Base-by-base conservation (phyloP, 1,284 basidiomycete species). In the Mrakiaceae sp. region DNA sequence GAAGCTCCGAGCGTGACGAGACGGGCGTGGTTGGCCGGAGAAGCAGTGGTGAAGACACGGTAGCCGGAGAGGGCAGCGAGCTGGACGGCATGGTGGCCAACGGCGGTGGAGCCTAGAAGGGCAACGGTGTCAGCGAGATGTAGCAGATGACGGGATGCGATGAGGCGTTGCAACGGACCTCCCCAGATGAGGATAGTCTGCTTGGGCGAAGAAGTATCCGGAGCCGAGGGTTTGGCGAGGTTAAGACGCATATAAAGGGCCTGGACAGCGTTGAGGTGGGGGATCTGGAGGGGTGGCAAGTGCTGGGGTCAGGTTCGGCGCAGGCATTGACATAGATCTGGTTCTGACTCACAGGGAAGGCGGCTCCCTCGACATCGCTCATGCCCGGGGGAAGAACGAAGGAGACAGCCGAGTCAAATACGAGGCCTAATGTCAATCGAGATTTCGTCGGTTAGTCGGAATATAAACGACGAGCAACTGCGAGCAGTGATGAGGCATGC, bases 81-180 rank as follows among this genome's bases (percentile, higher is more conserved):
- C 70, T 84, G 83, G 56, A 84, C 69, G 16, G 78, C 74, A 67
- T 81, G 83, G 66, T 82, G 79, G 4, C 82, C 83, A 0, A 74
- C 74, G 14, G 80, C 71, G n/a, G 81, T 81, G 4, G 83, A 76
- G 9, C 83, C 82, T 14, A 80, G 81, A 62, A 83, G 84, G 40
- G 85, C 73, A 8, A 83, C 75, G 62, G 83, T 80, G 55, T 57
- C 42, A 27, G 52, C 11, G 16, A 4, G 46, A 49, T 27, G 8
- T 10, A 40, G 10, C 4, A 50, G 10, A 27, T 27, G 58, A 49
- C 9, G 52, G 10, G 42, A 44, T 58, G 56, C 56, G 10, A 50
- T 50, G 10, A 50, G n/a, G 48, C 48, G n/a, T n/a, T n/a, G n/a
- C 48, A 50, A n/a, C 48, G 48, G 27, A 47, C 61, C 43, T 39